Evolutionary conservation across 768 basidiomycete genomes (phyloP).

Genomic region (Boletus coccyginus): DNA sequence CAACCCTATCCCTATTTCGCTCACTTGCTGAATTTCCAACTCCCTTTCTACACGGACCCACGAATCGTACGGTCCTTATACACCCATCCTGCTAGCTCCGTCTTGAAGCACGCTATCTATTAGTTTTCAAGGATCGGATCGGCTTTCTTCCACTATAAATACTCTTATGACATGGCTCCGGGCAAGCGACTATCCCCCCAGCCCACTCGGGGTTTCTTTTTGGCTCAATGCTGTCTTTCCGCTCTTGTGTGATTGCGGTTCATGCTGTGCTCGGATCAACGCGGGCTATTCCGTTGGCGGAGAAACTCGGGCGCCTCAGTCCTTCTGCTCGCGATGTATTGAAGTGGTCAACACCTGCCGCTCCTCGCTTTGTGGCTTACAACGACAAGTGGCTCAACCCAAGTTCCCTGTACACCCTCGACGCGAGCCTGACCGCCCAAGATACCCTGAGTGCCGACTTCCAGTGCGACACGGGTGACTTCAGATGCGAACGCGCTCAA

Average conservation of each 20-base stretch:
- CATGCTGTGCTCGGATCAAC: conserved; percentile 13
- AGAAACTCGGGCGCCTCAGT: conserved; percentile 22
- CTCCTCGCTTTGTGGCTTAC: conserved; percentile 50
- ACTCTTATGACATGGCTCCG: neutral
- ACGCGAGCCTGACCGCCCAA: conserved; percentile 90
- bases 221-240: conserved; percentile 18
- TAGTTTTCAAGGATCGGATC: neutral
- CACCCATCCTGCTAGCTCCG: neutral
- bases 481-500: conserved; percentile 84
- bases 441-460: conserved; percentile 89
- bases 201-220: neutral
- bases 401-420: conserved; percentile 77
- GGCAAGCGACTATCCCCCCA: neutral
- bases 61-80: neutral
- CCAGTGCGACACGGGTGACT: conserved; percentile 78
- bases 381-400: conserved; percentile 43
- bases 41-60: neutral
- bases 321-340: conserved; percentile 24
- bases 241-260: neutral
- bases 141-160: conserved; percentile 14
- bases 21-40: neutral
- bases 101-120: neutral
- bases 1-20: neutral
- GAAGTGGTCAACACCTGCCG: conserved; percentile 30
- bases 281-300: conserved; percentile 16